Conservation (phyloP, 805 yeast genomes). For the Metschnikowia kunwiensis region DNA sequence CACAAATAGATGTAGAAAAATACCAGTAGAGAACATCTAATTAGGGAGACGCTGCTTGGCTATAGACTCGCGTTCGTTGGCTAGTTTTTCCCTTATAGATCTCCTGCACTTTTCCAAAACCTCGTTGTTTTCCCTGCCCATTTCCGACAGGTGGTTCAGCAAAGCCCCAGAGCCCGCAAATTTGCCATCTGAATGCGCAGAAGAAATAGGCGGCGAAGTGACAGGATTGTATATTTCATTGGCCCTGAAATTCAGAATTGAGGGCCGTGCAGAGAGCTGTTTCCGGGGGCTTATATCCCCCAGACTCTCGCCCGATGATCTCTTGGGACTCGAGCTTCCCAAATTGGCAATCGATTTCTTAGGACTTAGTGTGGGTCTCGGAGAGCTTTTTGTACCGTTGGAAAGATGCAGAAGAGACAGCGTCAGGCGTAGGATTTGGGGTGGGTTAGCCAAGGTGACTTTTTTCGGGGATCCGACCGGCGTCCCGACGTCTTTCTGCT, state of each 20-base stretch:
- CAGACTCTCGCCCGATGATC: neutral
- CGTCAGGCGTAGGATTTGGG: conserved; percentile 6
- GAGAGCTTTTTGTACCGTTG: neutral
- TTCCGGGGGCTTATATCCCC: conserved; percentile 9
- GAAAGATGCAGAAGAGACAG: conserved; percentile 8
- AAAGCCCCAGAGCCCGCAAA: neutral
- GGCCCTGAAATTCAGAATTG: conserved; percentile 22
- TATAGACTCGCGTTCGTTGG: conserved; percentile 16
- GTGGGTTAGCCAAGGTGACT: neutral
- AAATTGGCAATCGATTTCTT: conserved; percentile 5
- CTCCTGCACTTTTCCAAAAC: conserved; percentile 29
- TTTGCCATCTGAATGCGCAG: neutral
- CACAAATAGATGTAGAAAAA: too few species aligned
- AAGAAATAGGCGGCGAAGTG: conserved; percentile 16
- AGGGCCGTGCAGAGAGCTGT: conserved; percentile 19
- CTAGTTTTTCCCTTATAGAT: conserved; percentile 26
- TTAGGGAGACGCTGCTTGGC: neutral
- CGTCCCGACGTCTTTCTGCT: conserved; percentile 8
- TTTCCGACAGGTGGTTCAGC: conserved; percentile 8
- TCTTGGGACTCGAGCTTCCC: neutral
- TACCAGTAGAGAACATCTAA: neutral
- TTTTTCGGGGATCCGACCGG: conserved; percentile 7
- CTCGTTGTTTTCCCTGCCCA: conserved; percentile 14
- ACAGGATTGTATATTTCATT: conserved; percentile 27
- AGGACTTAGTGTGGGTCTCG: conserved; percentile 6